A percentile compares a stretch with the other conserved stretches of the same genome.
These are phyloP conservation scores for Fusarium buxicola DNA, from an alignment of 2,329 filamentous ascomycete genomes.

Conservation along the genomic window DNA sequence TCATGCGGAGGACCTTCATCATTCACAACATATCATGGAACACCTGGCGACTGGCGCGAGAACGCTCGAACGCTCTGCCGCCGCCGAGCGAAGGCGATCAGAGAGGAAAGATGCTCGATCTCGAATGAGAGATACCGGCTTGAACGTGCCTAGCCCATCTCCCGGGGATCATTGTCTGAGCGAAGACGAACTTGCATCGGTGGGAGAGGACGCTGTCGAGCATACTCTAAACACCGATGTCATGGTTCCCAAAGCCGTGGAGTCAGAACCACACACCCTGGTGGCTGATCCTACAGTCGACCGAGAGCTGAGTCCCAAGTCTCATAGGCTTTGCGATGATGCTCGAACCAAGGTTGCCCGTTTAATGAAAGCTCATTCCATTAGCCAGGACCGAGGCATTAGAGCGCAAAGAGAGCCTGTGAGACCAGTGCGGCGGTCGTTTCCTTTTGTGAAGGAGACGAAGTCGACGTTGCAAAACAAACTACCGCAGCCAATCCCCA, in stretches of 20 bases:
- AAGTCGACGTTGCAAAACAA: constrained; percentile 2
- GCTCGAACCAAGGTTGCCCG: constrained; percentile 27
- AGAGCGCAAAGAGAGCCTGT: constrained; percentile 2
- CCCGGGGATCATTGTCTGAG: constrained; percentile 25
- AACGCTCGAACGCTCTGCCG: constrained; percentile 2
- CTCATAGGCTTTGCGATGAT: constrained; percentile 34
- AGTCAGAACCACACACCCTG: constrained; percentile 27
- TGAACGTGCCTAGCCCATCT: constrained; percentile 1
- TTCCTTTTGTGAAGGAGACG: neutral
- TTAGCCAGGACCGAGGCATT: constrained; percentile 18
- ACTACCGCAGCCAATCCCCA: neutral
- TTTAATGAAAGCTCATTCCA: constrained; percentile 22
- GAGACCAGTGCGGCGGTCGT: constrained; percentile 1
- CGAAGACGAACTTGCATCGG: constrained; percentile 21
- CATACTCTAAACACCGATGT: constrained; percentile 31
- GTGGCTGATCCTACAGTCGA: constrained; percentile 23
- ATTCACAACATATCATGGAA: constrained; percentile 50
- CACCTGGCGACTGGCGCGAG: constrained; percentile 47
- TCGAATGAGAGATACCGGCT: neutral
- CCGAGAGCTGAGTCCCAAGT: constrained; percentile 34
- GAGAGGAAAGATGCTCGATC: constrained; percentile 12
- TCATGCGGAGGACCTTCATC: constrained; percentile 51
- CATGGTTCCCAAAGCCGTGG: constrained; percentile 8
- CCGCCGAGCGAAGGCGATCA: constrained; percentile 6
- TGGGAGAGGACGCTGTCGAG: constrained; percentile 10